Evolutionary conservation across 164 flowering plant genomes (phyloP).

Genomic region (Cinnamomum micranthum): DNA sequence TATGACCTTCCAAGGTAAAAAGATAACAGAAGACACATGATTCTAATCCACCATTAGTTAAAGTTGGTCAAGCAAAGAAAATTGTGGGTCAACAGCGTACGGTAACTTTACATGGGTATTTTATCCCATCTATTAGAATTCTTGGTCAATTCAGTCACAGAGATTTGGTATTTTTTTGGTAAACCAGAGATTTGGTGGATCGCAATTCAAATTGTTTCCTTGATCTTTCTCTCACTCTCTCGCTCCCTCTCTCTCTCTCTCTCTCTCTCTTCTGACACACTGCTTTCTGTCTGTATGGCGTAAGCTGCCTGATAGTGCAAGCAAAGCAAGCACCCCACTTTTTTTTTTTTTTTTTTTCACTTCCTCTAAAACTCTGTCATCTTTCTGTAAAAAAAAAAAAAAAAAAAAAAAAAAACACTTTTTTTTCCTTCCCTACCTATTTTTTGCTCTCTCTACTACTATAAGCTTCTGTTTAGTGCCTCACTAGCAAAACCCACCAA

Average conservation of each 20-base stretch:
- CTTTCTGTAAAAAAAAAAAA: conserved; percentile 36
- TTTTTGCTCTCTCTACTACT: conserved; percentile 24
- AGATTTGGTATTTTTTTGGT: too few relatives aligned
- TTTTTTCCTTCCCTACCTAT: conserved; percentile 17
- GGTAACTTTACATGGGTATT: too few relatives aligned
- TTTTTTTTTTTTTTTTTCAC: conserved; percentile 35
- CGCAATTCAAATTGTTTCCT: too few relatives aligned
- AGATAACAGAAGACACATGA: too few relatives aligned
- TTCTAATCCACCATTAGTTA: too few relatives aligned
- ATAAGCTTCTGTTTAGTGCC: conserved; percentile 44
- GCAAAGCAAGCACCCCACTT: conserved; percentile 73
- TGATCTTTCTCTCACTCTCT: conserved; percentile 17
- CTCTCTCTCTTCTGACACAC: conserved; percentile 45
- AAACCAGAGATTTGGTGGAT: too few relatives aligned
- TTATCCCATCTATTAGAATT: too few relatives aligned
- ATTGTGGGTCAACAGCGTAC: too few relatives aligned
- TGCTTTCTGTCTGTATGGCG: conserved; percentile 52
- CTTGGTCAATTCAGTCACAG: too few relatives aligned
- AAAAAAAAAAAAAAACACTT: too few relatives aligned
- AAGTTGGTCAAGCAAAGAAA: too few relatives aligned
- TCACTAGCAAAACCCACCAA: conserved; percentile 39
- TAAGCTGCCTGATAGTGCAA: conserved; percentile 92
- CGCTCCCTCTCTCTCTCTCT: conserved; percentile 22
- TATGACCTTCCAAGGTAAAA: too few relatives aligned
- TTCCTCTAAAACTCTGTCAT: conserved; percentile 17